A percentile compares a stretch with the other conserved stretches of the same genome.
phyloP scores from a whole-genome alignment of 139 green algal species.

The Chlamydomonas incerta region DNA sequence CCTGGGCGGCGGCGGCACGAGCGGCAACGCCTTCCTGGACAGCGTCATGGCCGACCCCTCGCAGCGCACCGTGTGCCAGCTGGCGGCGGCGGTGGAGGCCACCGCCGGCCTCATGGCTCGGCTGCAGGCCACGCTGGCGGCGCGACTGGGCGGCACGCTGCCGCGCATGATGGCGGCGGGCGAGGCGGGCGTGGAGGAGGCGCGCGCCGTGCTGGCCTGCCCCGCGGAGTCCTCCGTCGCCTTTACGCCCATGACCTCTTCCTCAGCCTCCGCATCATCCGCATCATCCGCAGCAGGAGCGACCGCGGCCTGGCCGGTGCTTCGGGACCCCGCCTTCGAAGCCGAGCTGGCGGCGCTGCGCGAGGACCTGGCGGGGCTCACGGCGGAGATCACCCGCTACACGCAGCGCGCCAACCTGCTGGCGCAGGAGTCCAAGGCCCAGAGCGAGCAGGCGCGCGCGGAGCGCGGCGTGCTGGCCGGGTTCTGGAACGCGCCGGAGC shows the following conservation, averaged over 20 bases:
- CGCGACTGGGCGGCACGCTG: background rate
- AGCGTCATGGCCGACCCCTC: slow-evolving; percentile 27
- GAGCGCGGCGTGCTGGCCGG: slow-evolving; percentile 25
- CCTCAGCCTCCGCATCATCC: background rate
- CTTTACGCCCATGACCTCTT: background rate
- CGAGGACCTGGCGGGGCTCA: background rate
- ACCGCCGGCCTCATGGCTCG: background rate
- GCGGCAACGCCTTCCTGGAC: slow-evolving; percentile 29
- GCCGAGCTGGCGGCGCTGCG: background rate
- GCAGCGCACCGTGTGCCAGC: slow-evolving; percentile 15
- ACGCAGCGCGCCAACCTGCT: slow-evolving; percentile 21
- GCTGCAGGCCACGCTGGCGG: background rate
- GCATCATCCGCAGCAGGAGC: background rate
- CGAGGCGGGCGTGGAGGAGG: background rate
- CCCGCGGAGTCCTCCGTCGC: background rate
- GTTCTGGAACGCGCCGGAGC: slow-evolving; percentile 32
- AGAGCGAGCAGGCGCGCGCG: slow-evolving; percentile 7
- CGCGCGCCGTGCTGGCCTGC: slow-evolving; percentile 1
- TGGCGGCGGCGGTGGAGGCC: background rate
- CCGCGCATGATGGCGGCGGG: slow-evolving; percentile 6
- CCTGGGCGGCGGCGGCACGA: background rate
- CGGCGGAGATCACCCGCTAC: background rate
- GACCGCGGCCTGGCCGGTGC: slow-evolving; percentile 5
- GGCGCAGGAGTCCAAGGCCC: background rate
- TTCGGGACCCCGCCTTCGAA: slow-evolving; percentile 13